These are phyloP conservation scores for Mycosphaerella arachidis DNA, from an alignment of 2,329 filamentous ascomycete species.

Conservation along the genomic window DNA sequence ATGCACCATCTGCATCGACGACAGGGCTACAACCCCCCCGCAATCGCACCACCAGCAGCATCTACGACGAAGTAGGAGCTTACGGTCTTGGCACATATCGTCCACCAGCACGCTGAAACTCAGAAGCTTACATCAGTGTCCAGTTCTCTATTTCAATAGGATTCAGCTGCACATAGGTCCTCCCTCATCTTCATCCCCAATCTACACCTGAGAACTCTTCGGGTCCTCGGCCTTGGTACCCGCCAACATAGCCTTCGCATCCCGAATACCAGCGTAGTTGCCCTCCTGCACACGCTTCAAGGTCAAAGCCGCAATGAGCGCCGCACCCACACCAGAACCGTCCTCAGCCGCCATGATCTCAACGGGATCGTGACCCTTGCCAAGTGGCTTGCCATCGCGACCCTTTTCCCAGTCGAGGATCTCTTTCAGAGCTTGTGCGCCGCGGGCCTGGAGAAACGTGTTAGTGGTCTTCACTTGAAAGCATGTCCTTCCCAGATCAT, in stretches of 20 bases:
- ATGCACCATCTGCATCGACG: not conserved
- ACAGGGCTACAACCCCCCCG: not conserved
- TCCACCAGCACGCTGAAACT: not conserved
- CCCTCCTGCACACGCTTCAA: slow-evolving; percentile 59
- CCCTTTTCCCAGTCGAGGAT: slow-evolving; percentile 90
- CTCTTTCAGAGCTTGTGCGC: slow-evolving; percentile 83
- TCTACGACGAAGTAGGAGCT: not conserved
- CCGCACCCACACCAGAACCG: slow-evolving; percentile 93
- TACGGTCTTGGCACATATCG: not conserved
- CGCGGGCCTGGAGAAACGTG: slow-evolving; percentile 51
- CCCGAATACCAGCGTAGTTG: slow-evolving; percentile 55
- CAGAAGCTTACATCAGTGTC: not conserved
- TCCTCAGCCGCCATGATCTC: slow-evolving; percentile 89
- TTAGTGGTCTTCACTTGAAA: too few relatives aligned
- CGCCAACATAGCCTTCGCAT: slow-evolving; percentile 43
- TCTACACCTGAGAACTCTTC: slow-evolving; percentile 15
- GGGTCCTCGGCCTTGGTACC: slow-evolving; percentile 28
- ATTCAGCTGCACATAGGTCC: not conserved
- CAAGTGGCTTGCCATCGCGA: slow-evolving; percentile 56
- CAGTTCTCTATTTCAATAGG: not conserved
- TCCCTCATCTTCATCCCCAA: not conserved
- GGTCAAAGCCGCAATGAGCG: slow-evolving; percentile 76
- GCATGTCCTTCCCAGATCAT: not conserved
- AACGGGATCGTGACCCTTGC: slow-evolving; percentile 66
- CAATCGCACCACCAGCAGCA: not conserved